A percentile compares a stretch with the other conserved stretches of the same genome.
phyloP scores from a whole-genome alignment of 176 grass and related monocot species.

The Luzula sylvatica region DNA sequence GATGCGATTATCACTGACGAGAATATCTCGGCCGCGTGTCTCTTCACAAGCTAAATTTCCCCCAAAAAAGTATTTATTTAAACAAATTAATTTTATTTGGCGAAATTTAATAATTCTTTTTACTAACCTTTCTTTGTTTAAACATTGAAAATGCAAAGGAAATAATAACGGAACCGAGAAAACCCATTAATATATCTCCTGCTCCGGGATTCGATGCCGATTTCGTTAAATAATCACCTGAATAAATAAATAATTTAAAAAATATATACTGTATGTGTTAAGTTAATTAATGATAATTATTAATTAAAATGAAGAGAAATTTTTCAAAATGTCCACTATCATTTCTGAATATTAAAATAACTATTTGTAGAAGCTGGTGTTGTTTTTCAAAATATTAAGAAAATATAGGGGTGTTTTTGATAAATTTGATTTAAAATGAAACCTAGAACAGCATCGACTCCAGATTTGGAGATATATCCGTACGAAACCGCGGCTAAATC shows the following conservation, averaged over 20 bases:
- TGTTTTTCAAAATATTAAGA: no score
- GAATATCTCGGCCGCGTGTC: slow-evolving; percentile 90
- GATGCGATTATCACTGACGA: slow-evolving; percentile 66
- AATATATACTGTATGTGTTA: no score
- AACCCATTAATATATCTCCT: slow-evolving; percentile 83
- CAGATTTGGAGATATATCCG: slow-evolving; percentile 47
- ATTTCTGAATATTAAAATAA: no score
- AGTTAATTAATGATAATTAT: no score
- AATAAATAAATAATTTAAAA: slow-evolving; percentile 15
- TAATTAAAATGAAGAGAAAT: no score
- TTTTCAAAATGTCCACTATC: no score
- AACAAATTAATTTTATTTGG: no score
- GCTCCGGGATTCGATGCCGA: slow-evolving; percentile 78
- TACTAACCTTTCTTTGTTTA: slow-evolving; percentile 79
- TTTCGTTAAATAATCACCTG: slow-evolving; percentile 88
- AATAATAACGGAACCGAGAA: slow-evolving; percentile 93
- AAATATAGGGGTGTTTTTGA: no score
- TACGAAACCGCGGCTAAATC: slow-evolving; percentile 54
- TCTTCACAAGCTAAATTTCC: slow-evolving; percentile 71
- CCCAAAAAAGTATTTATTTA: slow-evolving; percentile 2
- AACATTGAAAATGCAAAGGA: slow-evolving; percentile 97
- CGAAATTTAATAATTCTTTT: no score
- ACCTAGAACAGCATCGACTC: slow-evolving; percentile 77
- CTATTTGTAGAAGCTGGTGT: no score
- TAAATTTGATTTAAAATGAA: slow-evolving; percentile 13